phyloP scores from a whole-genome alignment of 2,329 filamentous ascomycete genomes.

The Diplodia seriata region DNA sequence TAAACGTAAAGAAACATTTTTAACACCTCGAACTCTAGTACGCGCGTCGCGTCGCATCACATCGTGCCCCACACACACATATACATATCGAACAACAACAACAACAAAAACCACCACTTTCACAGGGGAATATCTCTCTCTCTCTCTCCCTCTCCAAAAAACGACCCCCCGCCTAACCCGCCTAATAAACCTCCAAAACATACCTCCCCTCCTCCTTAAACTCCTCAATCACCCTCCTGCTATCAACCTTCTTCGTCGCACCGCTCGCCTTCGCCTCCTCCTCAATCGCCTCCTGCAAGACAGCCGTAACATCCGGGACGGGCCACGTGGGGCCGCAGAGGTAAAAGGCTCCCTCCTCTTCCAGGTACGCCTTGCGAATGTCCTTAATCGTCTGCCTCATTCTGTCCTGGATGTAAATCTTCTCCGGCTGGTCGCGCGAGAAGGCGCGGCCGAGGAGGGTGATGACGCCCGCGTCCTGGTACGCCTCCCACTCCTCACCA shows the following conservation, averaged over 20 bases:
- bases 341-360: conserved; percentile 91
- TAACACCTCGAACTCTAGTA: too few species aligned
- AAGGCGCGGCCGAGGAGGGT: conserved; percentile 93
- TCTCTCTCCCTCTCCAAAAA: background rate
- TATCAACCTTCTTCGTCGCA: conserved; percentile 75
- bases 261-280: conserved; percentile 64
- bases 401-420: conserved; percentile 99
- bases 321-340: conserved; percentile 98
- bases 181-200: conserved; percentile 97
- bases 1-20: too few species aligned
- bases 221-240: conserved; percentile 91
- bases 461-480: conserved; percentile 92
- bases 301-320: conserved; percentile 92
- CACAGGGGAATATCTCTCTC: too few species aligned
- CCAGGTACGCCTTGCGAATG: conserved; percentile 85
- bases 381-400: conserved; percentile 88
- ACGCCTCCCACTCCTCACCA: conserved; percentile 98
- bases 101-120: too few species aligned
- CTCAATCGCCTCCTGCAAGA: conserved; percentile 90
- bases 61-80: too few species aligned
- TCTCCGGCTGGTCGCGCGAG: conserved; percentile 94
- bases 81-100: too few species aligned
- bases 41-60: too few species aligned
- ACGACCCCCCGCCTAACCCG: too few species aligned
- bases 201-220: conserved; percentile 95